Evolutionary conservation across 352 stramenopile species (phyloP), one percentile per base, ranked within the genome.

Genomic region (Pythium scleroteichum): DNA sequence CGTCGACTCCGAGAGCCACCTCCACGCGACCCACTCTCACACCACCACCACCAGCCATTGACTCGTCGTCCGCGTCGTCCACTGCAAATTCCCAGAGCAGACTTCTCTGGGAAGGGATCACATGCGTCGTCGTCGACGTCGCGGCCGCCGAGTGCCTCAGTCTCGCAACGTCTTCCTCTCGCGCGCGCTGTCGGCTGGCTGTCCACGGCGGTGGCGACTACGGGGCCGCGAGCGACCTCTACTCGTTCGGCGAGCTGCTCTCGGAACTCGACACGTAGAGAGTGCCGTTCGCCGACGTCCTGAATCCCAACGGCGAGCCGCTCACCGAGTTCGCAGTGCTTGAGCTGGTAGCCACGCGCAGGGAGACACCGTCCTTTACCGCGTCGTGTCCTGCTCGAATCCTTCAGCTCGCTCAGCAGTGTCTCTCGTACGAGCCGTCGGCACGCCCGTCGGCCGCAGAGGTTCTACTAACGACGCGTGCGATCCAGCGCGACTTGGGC

Each of bases 201-300:
- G 51, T 42, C 63, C 35, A 33, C 3, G 39, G 60, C 17, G 51
- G 41, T 19, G 38, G 49, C 38, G 40, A 62, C 32, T 67, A 67
- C 26, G 17, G 33, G 3, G 19, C 33, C 26, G 22, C 23, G 2
- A 50, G 39, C 16, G 60, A 67, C 26, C 26, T 67, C 27, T 67
- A 62, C 60, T 58, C 53, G 58, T 62, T 67, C 17, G 53, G 60
- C 7, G 53, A 53, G 13, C 27, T 65, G 9, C 32, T 65, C 17
- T 52, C 58, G 19, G 49, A 66, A 32, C 17, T 64, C 12, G 59
- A 68, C 44, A 61, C 53, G 33, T 48, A 66, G 2, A 3, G 23
- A 4, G 39, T 71, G 8, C 65, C 65, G 45, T 72, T 64, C 42
- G 44, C 45, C 8, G 45, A 69, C 5, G 13, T 52, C 16, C 6